phyloP scores from a whole-genome alignment of 768 basidiomycete genomes.

The Boletus subparvulus region DNA sequence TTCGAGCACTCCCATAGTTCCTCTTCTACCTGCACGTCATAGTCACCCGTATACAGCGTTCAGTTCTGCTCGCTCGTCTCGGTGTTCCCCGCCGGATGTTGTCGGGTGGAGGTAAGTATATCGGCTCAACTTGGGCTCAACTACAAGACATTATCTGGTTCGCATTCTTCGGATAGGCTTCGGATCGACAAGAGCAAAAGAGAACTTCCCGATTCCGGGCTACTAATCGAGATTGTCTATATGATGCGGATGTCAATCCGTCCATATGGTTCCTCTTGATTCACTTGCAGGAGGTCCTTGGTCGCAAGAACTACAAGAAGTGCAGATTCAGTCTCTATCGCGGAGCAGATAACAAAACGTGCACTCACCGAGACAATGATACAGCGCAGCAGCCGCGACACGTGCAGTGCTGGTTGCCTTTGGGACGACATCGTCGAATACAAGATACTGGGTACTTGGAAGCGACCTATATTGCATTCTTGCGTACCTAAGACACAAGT shows the following conservation, averaged over 20 bases:
- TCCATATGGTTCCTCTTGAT: constrained; percentile 63
- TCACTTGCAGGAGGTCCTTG: constrained; percentile 63
- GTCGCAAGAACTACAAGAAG: constrained; percentile 63
- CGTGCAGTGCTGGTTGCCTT: constrained; percentile 64
- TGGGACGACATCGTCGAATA: constrained; percentile 68
- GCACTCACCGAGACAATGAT: constrained; percentile 75
- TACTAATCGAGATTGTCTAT: constrained; percentile 9
- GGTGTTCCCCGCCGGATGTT: too few relatives aligned
- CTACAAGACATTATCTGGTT: background rate
- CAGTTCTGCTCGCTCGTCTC: too few relatives aligned
- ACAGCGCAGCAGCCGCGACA: constrained; percentile 80
- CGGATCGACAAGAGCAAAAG: constrained; percentile 5
- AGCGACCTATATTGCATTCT: constrained; percentile 72
- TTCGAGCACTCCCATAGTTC: too few relatives aligned
- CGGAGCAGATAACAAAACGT: background rate
- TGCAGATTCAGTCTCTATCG: background rate
- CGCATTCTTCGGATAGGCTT: constrained; percentile 2
- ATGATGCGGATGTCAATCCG: constrained; percentile 43
- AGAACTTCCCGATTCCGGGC: background rate
- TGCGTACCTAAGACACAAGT: constrained; percentile 53
- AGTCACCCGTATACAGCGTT: too few relatives aligned
- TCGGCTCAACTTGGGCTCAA: background rate
- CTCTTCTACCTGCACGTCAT: too few relatives aligned
- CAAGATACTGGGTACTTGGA: constrained; percentile 47
- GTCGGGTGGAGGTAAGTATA: background rate